These are phyloP conservation scores for Voacanga thouarsii DNA, from an alignment of 257 asterid genomes.

Conservation along the genomic window DNA sequence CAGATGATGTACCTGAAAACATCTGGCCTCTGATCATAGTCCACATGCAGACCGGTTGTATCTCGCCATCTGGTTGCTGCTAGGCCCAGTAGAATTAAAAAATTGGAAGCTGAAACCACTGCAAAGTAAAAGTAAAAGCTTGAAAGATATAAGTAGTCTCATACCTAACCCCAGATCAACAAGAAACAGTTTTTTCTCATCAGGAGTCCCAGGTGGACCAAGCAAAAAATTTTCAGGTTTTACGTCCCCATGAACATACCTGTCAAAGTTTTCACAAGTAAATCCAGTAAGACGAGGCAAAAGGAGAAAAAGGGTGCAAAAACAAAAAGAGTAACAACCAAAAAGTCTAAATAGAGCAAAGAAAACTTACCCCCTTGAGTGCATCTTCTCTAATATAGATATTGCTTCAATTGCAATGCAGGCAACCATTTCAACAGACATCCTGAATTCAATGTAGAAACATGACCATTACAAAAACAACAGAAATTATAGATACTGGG, in stretches of 20 bases:
- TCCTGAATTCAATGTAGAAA: conserved; percentile 39
- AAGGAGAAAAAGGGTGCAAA: background rate
- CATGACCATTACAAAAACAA: background rate
- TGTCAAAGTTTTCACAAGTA: conserved; percentile 21
- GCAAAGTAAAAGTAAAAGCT: conserved; percentile 2
- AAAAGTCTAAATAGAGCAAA: background rate
- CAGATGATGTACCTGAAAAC: conserved; percentile 52
- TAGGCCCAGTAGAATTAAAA: conserved; percentile 15
- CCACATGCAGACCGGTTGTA: conserved; percentile 56
- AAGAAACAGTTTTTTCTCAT: conserved; percentile 72
- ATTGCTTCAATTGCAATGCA: conserved; percentile 91
- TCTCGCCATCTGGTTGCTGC: conserved; percentile 81
- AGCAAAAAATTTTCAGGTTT: conserved; percentile 96
- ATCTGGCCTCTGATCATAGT: conserved; percentile 85
- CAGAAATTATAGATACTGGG: background rate
- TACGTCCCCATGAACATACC: conserved; percentile 92
- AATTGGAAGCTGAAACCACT: background rate
- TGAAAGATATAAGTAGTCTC: background rate
- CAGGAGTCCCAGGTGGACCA: conserved; percentile 73
- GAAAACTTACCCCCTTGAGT: conserved; percentile 62
- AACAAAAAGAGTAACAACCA: background rate
- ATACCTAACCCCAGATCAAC: conserved; percentile 91
- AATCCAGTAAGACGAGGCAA: background rate
- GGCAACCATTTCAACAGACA: conserved; percentile 91
- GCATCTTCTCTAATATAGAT: conserved; percentile 83